Evolutionary conservation across 208 protist species (phyloP), one percentile per base, ranked within the genome.

Genomic region (Crithidia expoeki): DNA sequence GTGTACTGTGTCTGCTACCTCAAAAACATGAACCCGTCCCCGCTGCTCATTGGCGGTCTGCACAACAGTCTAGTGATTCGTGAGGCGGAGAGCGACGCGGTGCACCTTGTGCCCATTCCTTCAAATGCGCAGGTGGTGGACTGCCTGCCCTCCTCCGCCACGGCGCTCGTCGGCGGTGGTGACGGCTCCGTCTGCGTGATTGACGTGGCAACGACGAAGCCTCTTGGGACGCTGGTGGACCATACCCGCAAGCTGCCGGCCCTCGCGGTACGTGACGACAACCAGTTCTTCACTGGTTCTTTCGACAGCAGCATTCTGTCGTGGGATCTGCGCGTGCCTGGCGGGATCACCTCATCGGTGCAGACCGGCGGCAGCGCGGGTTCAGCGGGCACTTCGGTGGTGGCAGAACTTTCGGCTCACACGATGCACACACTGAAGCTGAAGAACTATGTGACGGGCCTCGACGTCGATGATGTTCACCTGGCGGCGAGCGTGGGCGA

Each of bases 271-370:
- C 80, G 82, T 4, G 84, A 92, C 36, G 75, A 86, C 52, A 81
- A 85, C 36, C 81, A 92, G 44, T 93, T 93, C 60, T 93, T 95
- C 67, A 92, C 85, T 4, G 90, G 90, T 19, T 80, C 79, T 40
- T 93, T 93, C 70, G 90, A 95, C 60, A 85, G 84, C 62, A 88
- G 61, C 53, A 89, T 95, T 66, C 73, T 88, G n/a, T 90, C 79
- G 16, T 95, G 90, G 86, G 90, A 95, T 71, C 71, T 89, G 57
- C 85, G 90, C 12, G 74, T 80, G 59, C 79, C 84, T 1, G 75
- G 71, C 32, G 82, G 72, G 14, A 61, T 86, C 34, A 74, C 65
- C n/a, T 77, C 72, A 2, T 63, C 47, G 19, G 75, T 80, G 55
- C 51, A 73, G 21, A 71, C 44, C 42, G 40, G 63, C 49, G 42